phyloP scores from a whole-genome alignment of 176 grass and related monocot species.

The Pharus latifolius region DNA sequence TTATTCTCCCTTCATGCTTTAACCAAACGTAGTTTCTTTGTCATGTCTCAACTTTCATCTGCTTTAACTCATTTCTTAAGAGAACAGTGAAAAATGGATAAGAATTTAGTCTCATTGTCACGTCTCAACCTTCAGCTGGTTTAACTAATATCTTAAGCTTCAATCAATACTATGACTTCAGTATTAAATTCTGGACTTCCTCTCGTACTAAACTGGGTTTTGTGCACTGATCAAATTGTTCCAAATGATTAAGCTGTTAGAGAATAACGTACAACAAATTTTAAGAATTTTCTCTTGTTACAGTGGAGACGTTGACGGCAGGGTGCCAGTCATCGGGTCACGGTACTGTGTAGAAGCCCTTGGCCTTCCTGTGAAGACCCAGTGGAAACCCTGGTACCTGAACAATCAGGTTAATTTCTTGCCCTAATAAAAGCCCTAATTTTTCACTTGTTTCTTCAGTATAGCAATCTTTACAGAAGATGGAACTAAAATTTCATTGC shows the following conservation, averaged over 20 bases:
- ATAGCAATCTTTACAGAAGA: not conserved
- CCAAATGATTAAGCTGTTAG: not conserved
- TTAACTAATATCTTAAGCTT: not conserved
- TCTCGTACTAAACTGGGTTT: not conserved
- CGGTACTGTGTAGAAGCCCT: slow-evolving; percentile 71
- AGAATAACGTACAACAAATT: not conserved
- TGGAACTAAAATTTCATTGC: not conserved
- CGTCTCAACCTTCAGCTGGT: not conserved
- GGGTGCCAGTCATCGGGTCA: slow-evolving; percentile 73
- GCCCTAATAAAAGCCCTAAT: not conserved
- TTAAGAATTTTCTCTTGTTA: not conserved
- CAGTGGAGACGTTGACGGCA: slow-evolving; percentile 80
- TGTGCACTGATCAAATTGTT: not conserved
- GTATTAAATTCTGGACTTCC: not conserved
- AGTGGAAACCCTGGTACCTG: slow-evolving; percentile 69
- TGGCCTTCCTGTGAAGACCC: slow-evolving; percentile 50
- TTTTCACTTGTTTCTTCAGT: not conserved
- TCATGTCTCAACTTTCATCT: not conserved
- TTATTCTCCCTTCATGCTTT: not conserved
- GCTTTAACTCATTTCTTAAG: not conserved
- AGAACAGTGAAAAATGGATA: too few relatives aligned
- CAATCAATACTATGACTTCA: not conserved
- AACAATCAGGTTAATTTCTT: slow-evolving; percentile 56
- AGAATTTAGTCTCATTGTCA: not conserved
- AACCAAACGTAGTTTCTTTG: not conserved